Conservation (phyloP, 2,329 filamentous ascomycete species). For the Emergomyces orientalis region DNA sequence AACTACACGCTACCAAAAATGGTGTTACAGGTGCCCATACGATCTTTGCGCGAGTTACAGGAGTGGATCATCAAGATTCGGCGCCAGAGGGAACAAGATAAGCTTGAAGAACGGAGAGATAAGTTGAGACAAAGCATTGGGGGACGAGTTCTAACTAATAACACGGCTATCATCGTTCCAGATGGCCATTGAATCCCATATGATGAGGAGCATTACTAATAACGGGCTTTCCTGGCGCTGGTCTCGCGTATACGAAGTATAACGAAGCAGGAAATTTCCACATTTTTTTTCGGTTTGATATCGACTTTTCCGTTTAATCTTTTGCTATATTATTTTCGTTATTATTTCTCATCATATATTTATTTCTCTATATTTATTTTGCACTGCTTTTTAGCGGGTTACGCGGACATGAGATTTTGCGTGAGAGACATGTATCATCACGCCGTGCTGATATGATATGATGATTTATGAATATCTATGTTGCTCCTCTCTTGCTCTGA, state of each 20-base stretch:
- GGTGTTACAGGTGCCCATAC: slow-evolving; percentile 42
- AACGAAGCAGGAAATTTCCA: background rate
- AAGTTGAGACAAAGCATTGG: slow-evolving; percentile 48
- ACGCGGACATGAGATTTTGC: background rate
- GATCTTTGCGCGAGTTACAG: slow-evolving; percentile 42
- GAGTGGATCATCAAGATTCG: slow-evolving; percentile 38
- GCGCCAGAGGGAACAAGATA: slow-evolving; percentile 36
- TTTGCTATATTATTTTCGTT: background rate
- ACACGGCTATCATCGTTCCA: slow-evolving; percentile 10
- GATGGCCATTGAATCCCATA: slow-evolving; percentile 13
- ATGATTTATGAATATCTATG: background rate
- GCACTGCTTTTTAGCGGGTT: slow-evolving; percentile 2
- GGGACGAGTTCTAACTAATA: slow-evolving; percentile 31
- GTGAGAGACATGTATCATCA: slow-evolving; percentile 4
- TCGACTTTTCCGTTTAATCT: background rate
- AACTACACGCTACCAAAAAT: slow-evolving; percentile 31
- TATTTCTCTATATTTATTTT: background rate
- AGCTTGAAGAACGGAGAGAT: slow-evolving; percentile 44
- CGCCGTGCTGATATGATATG: background rate
- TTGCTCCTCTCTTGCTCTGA: background rate
- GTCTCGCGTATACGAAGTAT: background rate
- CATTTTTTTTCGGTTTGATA: background rate
- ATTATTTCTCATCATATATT: background rate
- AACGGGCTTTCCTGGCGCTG: background rate
- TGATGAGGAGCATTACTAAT: background rate